Evolutionary conservation across 2,329 filamentous ascomycete species (phyloP), one percentile per base, ranked within the genome.

Genomic region (Cercospora sesami): DNA sequence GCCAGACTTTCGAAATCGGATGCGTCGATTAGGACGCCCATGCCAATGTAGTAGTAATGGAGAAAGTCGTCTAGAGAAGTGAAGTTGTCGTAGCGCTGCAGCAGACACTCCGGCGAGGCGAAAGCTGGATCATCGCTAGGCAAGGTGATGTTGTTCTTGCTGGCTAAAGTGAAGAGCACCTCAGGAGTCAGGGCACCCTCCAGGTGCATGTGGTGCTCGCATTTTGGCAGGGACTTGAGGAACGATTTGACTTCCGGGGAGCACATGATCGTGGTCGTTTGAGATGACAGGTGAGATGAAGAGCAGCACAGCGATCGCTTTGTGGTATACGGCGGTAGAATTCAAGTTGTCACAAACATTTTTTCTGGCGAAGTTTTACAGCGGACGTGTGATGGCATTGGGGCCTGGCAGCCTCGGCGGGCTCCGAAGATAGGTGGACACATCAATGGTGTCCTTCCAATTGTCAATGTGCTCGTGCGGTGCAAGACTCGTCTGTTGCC

Each of bases 191-290:
- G 84, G 12, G 90, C 89, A 65, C 91, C 91, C 79, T 94, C 91
- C 36, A 94, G 84, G 77, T 94, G 91, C 64, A 94, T 86, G 80
- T 94, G 91, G 76, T 93, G 91, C 78, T 94, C 91, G 80, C 89
- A 91, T 82, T 94, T 71, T 2, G 91, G 91, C 31, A 94, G 85
- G 33, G 84, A 84, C 62, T 81, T 79, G 42, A 93, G 83, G 77
- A 92, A 88, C 51, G 82, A 78, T 79, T 89, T 87, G 62, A 87
- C 79, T 14, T 80, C 73, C 39, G 81, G 80, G 74, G 86, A 81
- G 78, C 87, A 89, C 75, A 77, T 77, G 16, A 48, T 65, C 30
- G n/a, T 23, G 45, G 45, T 51, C n/a, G n/a, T 21, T 12, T 21
- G 45, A 21, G 21, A 21, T 51, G 45, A 48, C 45, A 51, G 45